phyloP scores from a whole-genome alignment of 805 yeast genomes.

The Nakazawaea laoshanensis region DNA sequence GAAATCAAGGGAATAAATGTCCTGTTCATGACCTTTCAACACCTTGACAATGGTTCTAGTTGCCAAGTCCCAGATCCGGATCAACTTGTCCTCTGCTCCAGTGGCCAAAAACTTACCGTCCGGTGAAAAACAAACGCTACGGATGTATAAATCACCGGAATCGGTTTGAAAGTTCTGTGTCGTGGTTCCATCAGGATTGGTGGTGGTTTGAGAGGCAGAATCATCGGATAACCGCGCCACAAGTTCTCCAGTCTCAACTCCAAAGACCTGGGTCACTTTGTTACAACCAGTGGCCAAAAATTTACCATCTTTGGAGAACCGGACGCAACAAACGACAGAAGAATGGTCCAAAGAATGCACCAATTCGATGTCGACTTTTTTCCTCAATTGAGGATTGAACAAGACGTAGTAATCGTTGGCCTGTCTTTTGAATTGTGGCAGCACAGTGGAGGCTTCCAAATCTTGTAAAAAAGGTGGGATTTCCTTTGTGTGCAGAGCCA shows the following conservation, averaged over 20 bases:
- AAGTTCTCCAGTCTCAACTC: conserved; percentile 84
- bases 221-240: conserved; percentile 86
- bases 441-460: conserved; percentile 69
- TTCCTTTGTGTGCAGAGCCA: conserved; percentile 56
- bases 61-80: conserved; percentile 92
- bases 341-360: conserved; percentile 88
- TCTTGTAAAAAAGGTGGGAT: conserved; percentile 77
- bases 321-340: conserved; percentile 93
- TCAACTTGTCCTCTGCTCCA: conserved; percentile 85
- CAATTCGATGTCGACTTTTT: conserved; percentile 73
- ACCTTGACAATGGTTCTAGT: conserved; percentile 79
- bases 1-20: conserved; percentile 90
- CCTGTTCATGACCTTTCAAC: conserved; percentile 93
- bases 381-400: conserved; percentile 81
- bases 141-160: conserved; percentile 80
- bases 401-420: conserved; percentile 80
- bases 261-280: conserved; percentile 89
- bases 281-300: conserved; percentile 95
- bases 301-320: conserved; percentile 87
- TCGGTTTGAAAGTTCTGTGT: conserved; percentile 43
- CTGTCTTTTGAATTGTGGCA: conserved; percentile 72
- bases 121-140: conserved; percentile 95
- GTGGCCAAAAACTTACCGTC: conserved; percentile 91
- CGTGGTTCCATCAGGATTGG: conserved; percentile 22
- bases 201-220: conserved; percentile 32